Base-by-base conservation (phyloP, 2,329 filamentous ascomycete species). In the Colletotrichum sp. region DNA sequence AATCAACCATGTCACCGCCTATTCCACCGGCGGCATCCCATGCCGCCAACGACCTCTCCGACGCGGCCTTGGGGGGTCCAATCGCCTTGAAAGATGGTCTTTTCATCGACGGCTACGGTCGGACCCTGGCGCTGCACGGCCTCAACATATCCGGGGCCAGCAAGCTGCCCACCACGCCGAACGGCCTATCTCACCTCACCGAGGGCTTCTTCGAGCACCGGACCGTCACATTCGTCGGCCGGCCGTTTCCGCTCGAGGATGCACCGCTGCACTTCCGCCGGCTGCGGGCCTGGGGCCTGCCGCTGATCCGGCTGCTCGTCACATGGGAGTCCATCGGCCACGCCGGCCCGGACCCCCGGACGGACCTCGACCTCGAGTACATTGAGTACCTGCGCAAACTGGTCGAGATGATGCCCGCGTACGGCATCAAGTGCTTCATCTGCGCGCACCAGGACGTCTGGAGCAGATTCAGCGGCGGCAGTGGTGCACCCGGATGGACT, bases 371-470 rank as follows among this genome's bases (percentile, higher is more conserved):
- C 71, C 69, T 83, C 8, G 84, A 85, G 71, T 86, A 86, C 68
- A 82, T 86, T 10, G 80, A 76, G 5, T 86, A 86, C 69, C 78
- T 86, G 12, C 80, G 81, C 13, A 76, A 79, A 28, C 81, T 86
- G 21, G 77, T 86, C 5, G 80, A 83, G 36, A 73, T 85, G 69
- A 86, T 86, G 80, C 82, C 84, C 0, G 73, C 77, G 55, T 84
- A 84, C 62, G 85, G 85, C 26, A 79, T 86, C 59, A 83, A 83
- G 71, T 85, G 85, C 76, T 86, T 86, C 73, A 69, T 86, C n/a
- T 86, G 85, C 73, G 85, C 84, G 0, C 85, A 86, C 26, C 85
- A 86, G 75, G 85, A 86, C 58, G 84, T 86, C 13, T 86, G 85
- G 85, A 86, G 84, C 61, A 80, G 85, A 7, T 86, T 84, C 71